Evolutionary conservation across 2,329 filamentous ascomycete genomes (phyloP).

Genomic region (Ustilaginoidea virens): DNA sequence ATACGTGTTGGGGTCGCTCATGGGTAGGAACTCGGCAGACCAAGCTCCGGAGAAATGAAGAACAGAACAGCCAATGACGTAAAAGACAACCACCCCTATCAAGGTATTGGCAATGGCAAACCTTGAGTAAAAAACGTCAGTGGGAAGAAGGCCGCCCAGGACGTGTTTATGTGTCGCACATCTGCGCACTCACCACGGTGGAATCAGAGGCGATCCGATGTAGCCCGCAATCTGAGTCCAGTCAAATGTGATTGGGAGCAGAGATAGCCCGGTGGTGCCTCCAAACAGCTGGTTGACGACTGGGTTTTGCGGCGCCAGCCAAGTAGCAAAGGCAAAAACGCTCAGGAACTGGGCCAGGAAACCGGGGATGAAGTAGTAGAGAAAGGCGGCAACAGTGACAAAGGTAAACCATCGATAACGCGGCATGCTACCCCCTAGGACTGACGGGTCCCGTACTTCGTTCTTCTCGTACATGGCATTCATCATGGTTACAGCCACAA

Average conservation of each 20-base stretch:
- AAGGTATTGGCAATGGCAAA: conserved; percentile 60
- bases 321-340: conserved; percentile 56
- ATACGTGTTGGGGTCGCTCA: conserved; percentile 54
- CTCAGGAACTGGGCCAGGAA: conserved; percentile 55
- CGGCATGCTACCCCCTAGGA: conserved; percentile 49
- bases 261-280: conserved; percentile 47
- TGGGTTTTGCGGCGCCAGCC: conserved; percentile 53
- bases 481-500: conserved; percentile 53
- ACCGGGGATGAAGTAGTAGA: conserved; percentile 56
- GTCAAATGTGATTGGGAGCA: conserved; percentile 61
- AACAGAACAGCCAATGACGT: conserved; percentile 39
- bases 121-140: conserved; percentile 19
- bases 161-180: no score
- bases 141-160: no score
- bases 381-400: conserved; percentile 39
- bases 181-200: conserved; percentile 46
- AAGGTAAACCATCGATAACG: conserved; percentile 50
- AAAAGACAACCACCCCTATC: conserved; percentile 51
- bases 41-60: conserved; percentile 53
- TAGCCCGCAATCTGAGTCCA: conserved; percentile 61
- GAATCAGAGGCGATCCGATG: conserved; percentile 50
- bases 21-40: conserved; percentile 50
- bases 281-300: conserved; percentile 62
- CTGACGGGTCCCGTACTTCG: conserved; percentile 29
- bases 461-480: conserved; percentile 56